These are phyloP conservation scores for Starmerella sirachaensis DNA, from an alignment of 805 yeast genomes.

Conservation along the genomic window DNA sequence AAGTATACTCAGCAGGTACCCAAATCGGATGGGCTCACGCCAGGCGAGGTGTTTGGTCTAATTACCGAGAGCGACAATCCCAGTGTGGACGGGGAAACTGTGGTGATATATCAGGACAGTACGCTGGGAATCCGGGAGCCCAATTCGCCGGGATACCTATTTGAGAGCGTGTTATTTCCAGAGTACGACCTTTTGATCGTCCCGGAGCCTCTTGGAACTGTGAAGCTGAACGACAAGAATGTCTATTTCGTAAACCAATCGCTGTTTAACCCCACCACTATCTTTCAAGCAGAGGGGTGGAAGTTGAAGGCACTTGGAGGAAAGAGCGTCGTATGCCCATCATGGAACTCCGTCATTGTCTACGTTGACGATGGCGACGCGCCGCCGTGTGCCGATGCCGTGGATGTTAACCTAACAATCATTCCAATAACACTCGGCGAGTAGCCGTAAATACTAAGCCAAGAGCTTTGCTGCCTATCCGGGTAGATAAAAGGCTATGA, in stretches of 20 bases:
- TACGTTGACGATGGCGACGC: slow-evolving; percentile 10
- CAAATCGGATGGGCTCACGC: slow-evolving; percentile 6
- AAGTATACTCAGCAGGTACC: slow-evolving; percentile 1
- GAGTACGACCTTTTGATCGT: slow-evolving; percentile 23
- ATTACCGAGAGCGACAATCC: slow-evolving; percentile 14
- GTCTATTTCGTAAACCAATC: slow-evolving; percentile 20
- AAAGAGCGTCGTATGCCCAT: slow-evolving; percentile 22
- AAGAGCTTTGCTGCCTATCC: too few species aligned
- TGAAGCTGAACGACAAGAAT: slow-evolving; percentile 20
- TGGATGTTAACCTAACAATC: slow-evolving; percentile 19
- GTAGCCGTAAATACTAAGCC: too few species aligned
- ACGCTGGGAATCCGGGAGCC: slow-evolving; percentile 22
- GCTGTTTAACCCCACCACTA: slow-evolving; percentile 20
- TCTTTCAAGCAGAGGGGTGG: slow-evolving; percentile 17
- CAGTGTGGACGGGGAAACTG: slow-evolving; percentile 16
- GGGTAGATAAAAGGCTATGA: too few species aligned
- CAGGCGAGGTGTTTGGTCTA: slow-evolving; percentile 24
- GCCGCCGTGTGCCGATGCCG: slow-evolving; percentile 19
- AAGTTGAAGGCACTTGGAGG: slow-evolving; percentile 13
- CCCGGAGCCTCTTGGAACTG: slow-evolving; percentile 23
- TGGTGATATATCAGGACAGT: slow-evolving; percentile 21
- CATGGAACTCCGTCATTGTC: slow-evolving; percentile 21
- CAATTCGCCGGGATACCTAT: slow-evolving; percentile 19
- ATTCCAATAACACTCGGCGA: slow-evolving; percentile 13
- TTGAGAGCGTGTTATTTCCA: slow-evolving; percentile 20